These are phyloP conservation scores for Botrytis deweyae DNA, from an alignment of 2,329 filamentous ascomycete species.

Conservation along the genomic window DNA sequence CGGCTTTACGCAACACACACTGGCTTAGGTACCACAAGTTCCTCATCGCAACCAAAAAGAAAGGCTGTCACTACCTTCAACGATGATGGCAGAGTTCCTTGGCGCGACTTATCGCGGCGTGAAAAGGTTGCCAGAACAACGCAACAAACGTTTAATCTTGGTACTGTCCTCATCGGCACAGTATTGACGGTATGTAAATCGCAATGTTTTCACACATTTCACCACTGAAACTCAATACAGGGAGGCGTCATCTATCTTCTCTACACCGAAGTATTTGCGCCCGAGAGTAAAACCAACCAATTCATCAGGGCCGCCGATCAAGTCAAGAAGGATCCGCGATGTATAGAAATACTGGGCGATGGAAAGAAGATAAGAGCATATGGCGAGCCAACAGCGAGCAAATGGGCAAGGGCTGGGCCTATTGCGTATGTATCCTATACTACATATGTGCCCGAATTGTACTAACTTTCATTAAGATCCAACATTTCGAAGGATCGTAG, in stretches of 20 bases:
- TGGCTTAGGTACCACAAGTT: slow-evolving; percentile 41
- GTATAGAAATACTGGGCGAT: slow-evolving; percentile 72
- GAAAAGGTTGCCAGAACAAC: slow-evolving; percentile 85
- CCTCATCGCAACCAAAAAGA: slow-evolving; percentile 49
- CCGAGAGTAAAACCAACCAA: slow-evolving; percentile 80
- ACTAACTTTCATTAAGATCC: slow-evolving; percentile 49
- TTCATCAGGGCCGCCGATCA: slow-evolving; percentile 85
- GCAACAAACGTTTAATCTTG: slow-evolving; percentile 87
- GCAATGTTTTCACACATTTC: background rate
- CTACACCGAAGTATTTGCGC: slow-evolving; percentile 79
- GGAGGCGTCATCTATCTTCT: slow-evolving; percentile 75
- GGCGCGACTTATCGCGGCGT: slow-evolving; percentile 69
- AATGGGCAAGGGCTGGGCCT: slow-evolving; percentile 70
- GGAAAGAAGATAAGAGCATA: slow-evolving; percentile 73
- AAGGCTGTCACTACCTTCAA: slow-evolving; percentile 79
- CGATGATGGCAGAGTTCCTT: slow-evolving; percentile 79
- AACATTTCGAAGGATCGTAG: slow-evolving; percentile 66
- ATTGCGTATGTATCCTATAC: slow-evolving; percentile 50
- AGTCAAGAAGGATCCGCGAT: slow-evolving; percentile 70
- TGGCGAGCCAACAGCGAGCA: slow-evolving; percentile 77
- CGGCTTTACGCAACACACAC: slow-evolving; percentile 61
- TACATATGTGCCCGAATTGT: background rate
- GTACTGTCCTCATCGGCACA: slow-evolving; percentile 71
- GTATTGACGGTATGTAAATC: slow-evolving; percentile 64
- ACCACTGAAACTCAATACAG: slow-evolving; percentile 44